Evolutionary conservation across 169 alveolate species (phyloP).

Genomic region (Cryptosporidium bovis): DNA sequence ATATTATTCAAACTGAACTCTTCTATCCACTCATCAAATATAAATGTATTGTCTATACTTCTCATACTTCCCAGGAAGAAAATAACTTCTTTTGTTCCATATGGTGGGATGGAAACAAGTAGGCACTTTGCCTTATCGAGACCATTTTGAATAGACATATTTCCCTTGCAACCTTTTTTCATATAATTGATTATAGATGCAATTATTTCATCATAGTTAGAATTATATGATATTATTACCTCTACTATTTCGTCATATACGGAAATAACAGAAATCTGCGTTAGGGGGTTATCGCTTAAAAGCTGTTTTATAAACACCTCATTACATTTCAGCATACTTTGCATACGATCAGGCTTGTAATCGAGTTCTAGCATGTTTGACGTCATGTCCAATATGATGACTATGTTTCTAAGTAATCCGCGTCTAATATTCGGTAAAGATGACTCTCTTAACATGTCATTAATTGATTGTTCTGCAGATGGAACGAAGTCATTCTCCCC

Average conservation of each 20-base stretch:
- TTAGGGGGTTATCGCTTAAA: conserved; percentile 42
- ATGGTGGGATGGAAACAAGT: conserved; percentile 61
- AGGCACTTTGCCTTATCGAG: conserved; percentile 65
- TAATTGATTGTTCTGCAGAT: not conserved
- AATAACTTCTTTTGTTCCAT: conserved; percentile 65
- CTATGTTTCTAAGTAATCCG: conserved; percentile 53
- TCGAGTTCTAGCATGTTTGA: conserved; percentile 73
- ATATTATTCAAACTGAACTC: conserved; percentile 35
- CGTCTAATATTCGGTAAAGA: conserved; percentile 31
- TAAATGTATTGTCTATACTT: conserved; percentile 46
- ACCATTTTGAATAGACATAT: conserved; percentile 68
- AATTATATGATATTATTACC: conserved; percentile 45
- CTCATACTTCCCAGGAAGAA: conserved; percentile 71
- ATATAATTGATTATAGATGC: conserved; percentile 9
- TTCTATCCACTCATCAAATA: conserved; percentile 58
- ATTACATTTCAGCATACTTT: conserved; percentile 62
- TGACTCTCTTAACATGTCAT: conserved; percentile 10
- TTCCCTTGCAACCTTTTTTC: conserved; percentile 65
- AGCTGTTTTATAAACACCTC: conserved; percentile 40
- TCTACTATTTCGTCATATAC: conserved; percentile 26
- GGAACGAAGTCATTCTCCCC: not conserved
- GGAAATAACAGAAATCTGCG: conserved; percentile 66
- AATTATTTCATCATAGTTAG: conserved; percentile 51
- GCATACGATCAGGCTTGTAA: conserved; percentile 62
- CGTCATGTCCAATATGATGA: conserved; percentile 56